Evolutionary conservation across 805 yeast species (phyloP).

Genomic region (Vanderwaltozyma verrucispora): DNA sequence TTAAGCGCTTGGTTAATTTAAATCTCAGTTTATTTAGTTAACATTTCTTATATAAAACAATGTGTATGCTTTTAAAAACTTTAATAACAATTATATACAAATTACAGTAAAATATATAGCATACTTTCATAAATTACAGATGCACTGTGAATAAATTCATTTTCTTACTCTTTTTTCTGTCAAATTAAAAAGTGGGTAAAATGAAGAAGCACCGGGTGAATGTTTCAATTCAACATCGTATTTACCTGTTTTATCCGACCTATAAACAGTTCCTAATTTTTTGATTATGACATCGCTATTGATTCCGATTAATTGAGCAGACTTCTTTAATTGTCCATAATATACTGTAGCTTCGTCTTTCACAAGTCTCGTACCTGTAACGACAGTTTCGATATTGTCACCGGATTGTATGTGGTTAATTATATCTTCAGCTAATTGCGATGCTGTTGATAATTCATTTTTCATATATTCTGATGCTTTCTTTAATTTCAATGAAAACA

Average conservation of each 20-base stretch:
- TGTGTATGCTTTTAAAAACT: too few species aligned
- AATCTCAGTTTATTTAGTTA: too few species aligned
- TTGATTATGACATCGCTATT: conserved; percentile 8
- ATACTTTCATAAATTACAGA: too few species aligned
- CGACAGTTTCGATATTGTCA: conserved; percentile 12
- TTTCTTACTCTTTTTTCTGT: too few species aligned
- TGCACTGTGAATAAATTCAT: too few species aligned
- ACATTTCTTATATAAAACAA: too few species aligned
- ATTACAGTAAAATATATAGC: too few species aligned
- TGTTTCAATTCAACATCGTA: conserved; percentile 2
- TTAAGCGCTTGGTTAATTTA: too few species aligned
- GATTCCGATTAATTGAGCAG: conserved; percentile 8
- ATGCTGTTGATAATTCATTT: conserved; percentile 11
- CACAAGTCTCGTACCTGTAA: conserved; percentile 22
- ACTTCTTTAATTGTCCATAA: conserved; percentile 18
- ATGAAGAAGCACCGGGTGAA: conserved; percentile 9
- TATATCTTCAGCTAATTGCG: conserved; percentile 7
- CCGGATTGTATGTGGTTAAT: conserved; percentile 15
- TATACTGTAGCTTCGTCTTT: conserved; percentile 24
- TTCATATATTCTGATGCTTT: conserved; percentile 11
- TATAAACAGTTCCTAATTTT: conserved; percentile 1
- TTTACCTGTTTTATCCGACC: not conserved
- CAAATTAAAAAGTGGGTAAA: conserved; percentile 16
- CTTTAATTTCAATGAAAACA: conserved; percentile 10
- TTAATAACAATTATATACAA: too few species aligned